Evolutionary conservation across 805 yeast genomes (phyloP).

Genomic region (Cyberlindnera mycetangii): DNA sequence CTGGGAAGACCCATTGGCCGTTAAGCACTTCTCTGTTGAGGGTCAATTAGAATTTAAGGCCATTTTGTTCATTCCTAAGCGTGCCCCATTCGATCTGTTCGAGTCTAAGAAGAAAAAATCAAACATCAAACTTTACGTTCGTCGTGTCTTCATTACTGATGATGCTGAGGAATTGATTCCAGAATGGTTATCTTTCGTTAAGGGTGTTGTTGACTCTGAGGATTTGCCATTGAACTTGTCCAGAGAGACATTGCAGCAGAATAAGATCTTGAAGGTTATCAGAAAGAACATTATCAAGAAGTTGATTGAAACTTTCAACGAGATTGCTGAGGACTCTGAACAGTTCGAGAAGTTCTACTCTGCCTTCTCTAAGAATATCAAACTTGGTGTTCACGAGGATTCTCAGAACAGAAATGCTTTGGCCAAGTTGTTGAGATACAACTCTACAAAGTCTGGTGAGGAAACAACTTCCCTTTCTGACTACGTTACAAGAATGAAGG

Average conservation of each 20-base stretch:
- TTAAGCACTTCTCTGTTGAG: constrained; percentile 99
- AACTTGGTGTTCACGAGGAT: constrained; percentile 99
- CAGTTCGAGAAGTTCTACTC: constrained; percentile 98
- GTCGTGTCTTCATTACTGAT: constrained; percentile 99
- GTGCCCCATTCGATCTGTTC: constrained; percentile 98
- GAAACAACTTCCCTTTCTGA: constrained; percentile 94
- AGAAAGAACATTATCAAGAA: constrained; percentile 99
- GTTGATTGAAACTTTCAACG: constrained; percentile 97
- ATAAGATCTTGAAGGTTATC: constrained; percentile 98
- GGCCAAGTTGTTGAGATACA: constrained; percentile 94
- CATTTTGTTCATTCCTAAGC: constrained; percentile 93
- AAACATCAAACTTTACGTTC: constrained; percentile 97
- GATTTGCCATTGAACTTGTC: constrained; percentile 99
- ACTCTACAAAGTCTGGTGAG: constrained; percentile 93
- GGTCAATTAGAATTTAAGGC: constrained; percentile 99
- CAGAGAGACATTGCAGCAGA: constrained; percentile 99
- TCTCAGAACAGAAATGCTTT: constrained; percentile 94
- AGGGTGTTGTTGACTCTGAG: constrained; percentile 99
- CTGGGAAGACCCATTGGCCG: constrained; percentile 99
- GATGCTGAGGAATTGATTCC: constrained; percentile 99
- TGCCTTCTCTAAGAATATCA: constrained; percentile 97
- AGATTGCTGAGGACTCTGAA: constrained; percentile 98
- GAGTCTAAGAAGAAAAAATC: constrained; percentile 99
- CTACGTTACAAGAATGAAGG: constrained; percentile 99
- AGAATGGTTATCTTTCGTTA: constrained; percentile 96